Percentiles rank a stretch among this genome's conserved stretches.
Evolutionary conservation across 2,329 filamentous ascomycete genomes (phyloP).

Genomic region (Plectosphaerella sp.): DNA sequence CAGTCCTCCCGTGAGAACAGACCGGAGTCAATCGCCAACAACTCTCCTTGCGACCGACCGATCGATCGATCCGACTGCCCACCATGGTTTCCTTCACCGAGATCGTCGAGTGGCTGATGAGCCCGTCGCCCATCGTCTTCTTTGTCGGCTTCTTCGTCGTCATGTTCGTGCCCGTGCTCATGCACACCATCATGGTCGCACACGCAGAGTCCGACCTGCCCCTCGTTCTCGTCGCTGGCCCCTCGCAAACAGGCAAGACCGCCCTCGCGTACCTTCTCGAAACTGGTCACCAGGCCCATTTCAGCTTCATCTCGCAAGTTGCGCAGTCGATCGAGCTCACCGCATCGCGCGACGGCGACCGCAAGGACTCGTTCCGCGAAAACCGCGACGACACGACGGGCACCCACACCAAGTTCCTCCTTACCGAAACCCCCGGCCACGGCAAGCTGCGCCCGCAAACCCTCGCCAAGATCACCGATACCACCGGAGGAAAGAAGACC

Average conservation of each 20-base stretch:
- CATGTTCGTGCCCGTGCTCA: slow-evolving; percentile 67
- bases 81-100: slow-evolving; percentile 33
- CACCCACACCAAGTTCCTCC: slow-evolving; percentile 63
- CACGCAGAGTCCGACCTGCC: slow-evolving; percentile 63
- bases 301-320: neutral
- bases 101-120: slow-evolving; percentile 49
- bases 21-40: neutral
- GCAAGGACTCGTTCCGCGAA: slow-evolving; percentile 41
- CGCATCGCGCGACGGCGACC: slow-evolving; percentile 40
- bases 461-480: slow-evolving; percentile 30
- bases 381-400: slow-evolving; percentile 29
- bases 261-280: slow-evolving; percentile 73
- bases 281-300: slow-evolving; percentile 35
- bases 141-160: slow-evolving; percentile 66
- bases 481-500: slow-evolving; percentile 40
- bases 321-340: slow-evolving; percentile 50
- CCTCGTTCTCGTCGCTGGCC: slow-evolving; percentile 76
- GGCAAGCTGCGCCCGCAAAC: slow-evolving; percentile 72
- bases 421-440: slow-evolving; percentile 91
- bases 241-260: slow-evolving; percentile 82
- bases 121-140: slow-evolving; percentile 59
- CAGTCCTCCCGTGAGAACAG: neutral
- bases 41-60: neutral
- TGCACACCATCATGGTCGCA: slow-evolving; percentile 72
- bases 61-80: slow-evolving; percentile 3